Base-by-base conservation (phyloP, 2,329 filamentous ascomycete genomes). In the Fusarium compactum region DNA sequence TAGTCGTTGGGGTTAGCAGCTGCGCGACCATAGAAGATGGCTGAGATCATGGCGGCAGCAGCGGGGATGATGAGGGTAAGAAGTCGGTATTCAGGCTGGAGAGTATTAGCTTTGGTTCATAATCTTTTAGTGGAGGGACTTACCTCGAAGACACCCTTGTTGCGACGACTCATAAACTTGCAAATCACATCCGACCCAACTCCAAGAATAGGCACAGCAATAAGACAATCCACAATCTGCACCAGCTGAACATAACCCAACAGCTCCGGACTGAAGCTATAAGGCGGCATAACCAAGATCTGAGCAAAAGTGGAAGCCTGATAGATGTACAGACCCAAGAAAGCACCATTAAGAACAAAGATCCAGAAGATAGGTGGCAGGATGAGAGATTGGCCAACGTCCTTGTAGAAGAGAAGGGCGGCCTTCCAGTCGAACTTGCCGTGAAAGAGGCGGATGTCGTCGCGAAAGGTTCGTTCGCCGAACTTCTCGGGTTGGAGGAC, bases 311-410 rank as follows among this genome's bases (percentile, higher is more conserved):
- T 64, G 1, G 61, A 64, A 2, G 61, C 61, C 5, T 64, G 50
- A 38, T 64, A 64, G 38, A 64, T 57, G 12, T 64, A 64, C 1
- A 64, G 12, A 3, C 61, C 61, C 12, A 63, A 24, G 29, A 64
- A 64, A 20, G 61, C 59, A 12, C 61, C 61, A 2, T 64, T 64
- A 11, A 64, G 59, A 0, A 64, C 22, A 1, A 64, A 64, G 12
- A 64, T 64, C 61, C 61, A 64, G 10, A 64, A 20, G 9, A 64
- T 64, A 0, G 61, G 48, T 0, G 61, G 61, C 0, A 64, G 11
- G 0, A 64, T 22, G 8, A 64, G 58, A 7, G 58, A 63, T 1
- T 57, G 24, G 0, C 18, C 59, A 0, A 64, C 51, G 4, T 64
- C 61, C 0, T 57, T 48, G 20, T 64, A 64, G 24, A 64, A 64